These are phyloP conservation scores for Bolboschoenus planiculmis DNA, from an alignment of 176 grass and related monocot genomes.

Conservation along the genomic window DNA sequence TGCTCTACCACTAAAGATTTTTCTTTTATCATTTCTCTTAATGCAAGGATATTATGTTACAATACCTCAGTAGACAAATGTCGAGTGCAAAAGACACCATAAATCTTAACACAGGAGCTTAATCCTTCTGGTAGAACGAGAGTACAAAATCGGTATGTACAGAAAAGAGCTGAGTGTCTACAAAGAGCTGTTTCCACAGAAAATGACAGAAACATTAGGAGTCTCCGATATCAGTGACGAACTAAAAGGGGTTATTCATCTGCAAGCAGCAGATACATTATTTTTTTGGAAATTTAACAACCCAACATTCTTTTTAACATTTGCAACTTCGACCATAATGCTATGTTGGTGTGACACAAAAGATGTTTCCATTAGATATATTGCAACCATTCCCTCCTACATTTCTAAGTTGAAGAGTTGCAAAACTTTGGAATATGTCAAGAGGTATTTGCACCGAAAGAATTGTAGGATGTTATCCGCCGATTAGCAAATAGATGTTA, in stretches of 20 bases:
- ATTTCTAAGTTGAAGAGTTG: not conserved
- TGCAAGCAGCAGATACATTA: not conserved
- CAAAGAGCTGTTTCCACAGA: conserved; percentile 60
- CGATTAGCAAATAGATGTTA: not conserved
- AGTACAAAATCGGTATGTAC: conserved; percentile 99
- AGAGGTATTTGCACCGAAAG: not conserved
- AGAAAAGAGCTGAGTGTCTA: conserved; percentile 94
- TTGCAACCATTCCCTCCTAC: not conserved
- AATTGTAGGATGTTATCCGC: not conserved
- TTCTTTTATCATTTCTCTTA: not conserved
- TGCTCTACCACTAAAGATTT: not conserved
- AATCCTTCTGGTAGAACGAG: conserved; percentile 99
- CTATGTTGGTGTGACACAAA: not conserved
- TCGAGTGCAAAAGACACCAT: not conserved
- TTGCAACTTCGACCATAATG: not conserved
- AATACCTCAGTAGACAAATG: not conserved
- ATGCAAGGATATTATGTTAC: not conserved
- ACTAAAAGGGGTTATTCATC: not conserved
- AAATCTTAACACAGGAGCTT: not conserved
- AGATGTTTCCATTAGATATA: not conserved
- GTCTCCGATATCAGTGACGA: not conserved
- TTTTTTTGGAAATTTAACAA: not conserved
- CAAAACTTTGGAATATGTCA: not conserved
- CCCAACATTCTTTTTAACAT: not conserved
- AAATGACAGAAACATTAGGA: conserved; percentile 5